phyloP scores from a whole-genome alignment of 2,329 filamentous ascomycete genomes.

The Venturia pyrina region DNA sequence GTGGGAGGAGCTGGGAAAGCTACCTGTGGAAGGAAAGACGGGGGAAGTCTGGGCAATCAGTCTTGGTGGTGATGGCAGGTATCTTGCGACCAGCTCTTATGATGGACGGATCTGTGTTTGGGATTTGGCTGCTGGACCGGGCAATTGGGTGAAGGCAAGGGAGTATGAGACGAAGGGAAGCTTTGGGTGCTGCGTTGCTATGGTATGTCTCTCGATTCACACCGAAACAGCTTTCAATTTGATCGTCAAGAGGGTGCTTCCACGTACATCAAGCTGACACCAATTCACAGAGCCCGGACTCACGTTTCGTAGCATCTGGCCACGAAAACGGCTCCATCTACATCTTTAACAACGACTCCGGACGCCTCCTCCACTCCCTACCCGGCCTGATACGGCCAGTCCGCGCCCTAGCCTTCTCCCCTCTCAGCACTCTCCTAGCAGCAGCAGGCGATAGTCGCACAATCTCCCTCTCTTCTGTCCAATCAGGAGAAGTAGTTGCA shows the following conservation, averaged over 20 bases:
- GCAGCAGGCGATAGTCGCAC: slow-evolving; percentile 72
- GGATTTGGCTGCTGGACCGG: slow-evolving; percentile 44
- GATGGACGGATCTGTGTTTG: slow-evolving; percentile 86
- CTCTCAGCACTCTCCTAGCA: slow-evolving; percentile 71
- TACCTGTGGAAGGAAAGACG: neutral
- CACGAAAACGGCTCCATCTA: slow-evolving; percentile 90
- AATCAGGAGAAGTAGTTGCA: slow-evolving; percentile 83
- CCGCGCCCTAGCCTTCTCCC: slow-evolving; percentile 78
- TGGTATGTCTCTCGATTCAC: slow-evolving; percentile 37
- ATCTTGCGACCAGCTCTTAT: slow-evolving; percentile 76
- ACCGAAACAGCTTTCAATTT: neutral
- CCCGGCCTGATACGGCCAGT: slow-evolving; percentile 81
- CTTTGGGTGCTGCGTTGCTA: slow-evolving; percentile 80
- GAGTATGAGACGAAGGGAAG: slow-evolving; percentile 89
- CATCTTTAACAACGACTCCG: slow-evolving; percentile 88
- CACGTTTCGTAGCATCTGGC: slow-evolving; percentile 77
- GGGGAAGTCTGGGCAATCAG: slow-evolving; percentile 68
- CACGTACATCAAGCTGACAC: neutral
- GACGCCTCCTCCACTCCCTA: slow-evolving; percentile 74
- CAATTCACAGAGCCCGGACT: slow-evolving; percentile 51
- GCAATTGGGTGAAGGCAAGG: slow-evolving; percentile 53
- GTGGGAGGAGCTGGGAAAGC: slow-evolving; percentile 11
- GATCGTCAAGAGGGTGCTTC: no score
- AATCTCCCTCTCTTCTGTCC: slow-evolving; percentile 86
- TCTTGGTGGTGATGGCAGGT: slow-evolving; percentile 72